Base-by-base conservation (phyloP, 2,329 filamentous ascomycete species). In the Aspergillus melleus region DNA sequence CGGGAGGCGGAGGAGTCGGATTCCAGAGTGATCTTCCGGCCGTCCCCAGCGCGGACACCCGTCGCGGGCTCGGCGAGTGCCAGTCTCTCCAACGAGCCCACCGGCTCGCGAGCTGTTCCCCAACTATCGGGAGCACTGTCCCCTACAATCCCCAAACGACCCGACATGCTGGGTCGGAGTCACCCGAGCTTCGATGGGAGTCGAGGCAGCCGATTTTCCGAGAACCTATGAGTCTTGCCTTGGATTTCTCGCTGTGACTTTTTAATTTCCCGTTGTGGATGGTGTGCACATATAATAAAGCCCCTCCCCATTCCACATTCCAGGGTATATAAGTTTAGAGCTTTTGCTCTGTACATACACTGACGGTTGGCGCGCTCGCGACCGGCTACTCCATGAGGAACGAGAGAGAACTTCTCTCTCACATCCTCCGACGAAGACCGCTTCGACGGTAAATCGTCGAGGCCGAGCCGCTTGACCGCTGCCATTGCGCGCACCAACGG, bases 171-270 rank as follows among this genome's bases (percentile, higher is more conserved):
- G 24, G 78, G 78, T 26, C 76, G 78, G 55, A 79, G 75, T 56
- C 70, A 76, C 57, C 69, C 75, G 6, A 76, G 76, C 57, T 72
- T 72, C 49, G 78, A 80, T 62, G 77, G 77, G n/a, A 80, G 78
- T 64, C 74, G 77, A 36, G 70, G 76, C 36, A 80, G 78, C 66
- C 75, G 78, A 49, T 80, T 80, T 62, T 77, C 76, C 19, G 78
- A 75, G 63, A 73, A 71, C 62, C 61, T 73, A 59, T 73, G 59
- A 70, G 59, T 22, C 54, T 42, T 61, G 26, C 42, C 29, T 52
- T 50, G 24, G 3, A 5, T 10, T 22, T 19, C 8, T 39, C 19
- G 14, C 36, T 14, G 14, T n/a, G 36, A 14, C 16, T n/a, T 46
- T 22, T 22, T 2, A 24, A 11, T 47, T 26, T 56, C 52, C 22